These are phyloP conservation scores for Wickerhamomyces sp. DNA, from an alignment of 1,139 yeast genomes.

Conservation along the genomic window DNA sequence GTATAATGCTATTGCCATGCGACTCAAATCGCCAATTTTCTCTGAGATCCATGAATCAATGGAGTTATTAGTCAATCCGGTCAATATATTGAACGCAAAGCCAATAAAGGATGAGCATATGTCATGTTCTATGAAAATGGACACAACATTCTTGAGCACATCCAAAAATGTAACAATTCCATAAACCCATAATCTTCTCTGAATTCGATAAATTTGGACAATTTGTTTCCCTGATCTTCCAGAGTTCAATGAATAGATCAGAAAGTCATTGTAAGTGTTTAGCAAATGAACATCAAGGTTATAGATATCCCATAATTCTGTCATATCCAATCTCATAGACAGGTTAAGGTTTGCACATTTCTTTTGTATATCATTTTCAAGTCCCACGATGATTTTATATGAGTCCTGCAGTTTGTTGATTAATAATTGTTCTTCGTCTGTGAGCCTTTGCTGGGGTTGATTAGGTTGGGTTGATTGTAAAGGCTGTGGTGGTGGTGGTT, in stretches of 20 bases:
- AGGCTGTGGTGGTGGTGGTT: constrained; percentile 5
- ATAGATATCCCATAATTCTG: constrained; percentile 68
- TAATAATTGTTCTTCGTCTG: constrained; percentile 63
- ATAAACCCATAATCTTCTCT: constrained; percentile 78
- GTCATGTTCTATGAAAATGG: constrained; percentile 42
- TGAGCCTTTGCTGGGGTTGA: constrained; percentile 9
- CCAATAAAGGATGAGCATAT: constrained; percentile 38
- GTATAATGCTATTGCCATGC: constrained; percentile 81
- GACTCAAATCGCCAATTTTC: constrained; percentile 69
- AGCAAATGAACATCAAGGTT: constrained; percentile 60
- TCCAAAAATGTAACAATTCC: constrained; percentile 77
- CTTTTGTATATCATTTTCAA: constrained; percentile 66
- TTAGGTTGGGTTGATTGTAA: constrained; percentile 6
- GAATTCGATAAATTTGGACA: constrained; percentile 70
- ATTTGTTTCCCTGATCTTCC: constrained; percentile 73
- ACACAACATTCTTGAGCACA: constrained; percentile 70
- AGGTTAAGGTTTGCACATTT: constrained; percentile 47
- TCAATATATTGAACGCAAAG: constrained; percentile 36
- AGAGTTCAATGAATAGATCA: constrained; percentile 67
- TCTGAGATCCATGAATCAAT: constrained; percentile 78
- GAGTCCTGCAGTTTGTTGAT: constrained; percentile 72
- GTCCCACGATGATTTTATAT: constrained; percentile 61
- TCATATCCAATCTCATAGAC: constrained; percentile 48
- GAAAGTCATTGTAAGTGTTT: constrained; percentile 67
- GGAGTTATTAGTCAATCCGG: constrained; percentile 33